Evolutionary conservation across 2,329 filamentous ascomycete species (phyloP).

Genomic region (Colletotrichum lentis): DNA sequence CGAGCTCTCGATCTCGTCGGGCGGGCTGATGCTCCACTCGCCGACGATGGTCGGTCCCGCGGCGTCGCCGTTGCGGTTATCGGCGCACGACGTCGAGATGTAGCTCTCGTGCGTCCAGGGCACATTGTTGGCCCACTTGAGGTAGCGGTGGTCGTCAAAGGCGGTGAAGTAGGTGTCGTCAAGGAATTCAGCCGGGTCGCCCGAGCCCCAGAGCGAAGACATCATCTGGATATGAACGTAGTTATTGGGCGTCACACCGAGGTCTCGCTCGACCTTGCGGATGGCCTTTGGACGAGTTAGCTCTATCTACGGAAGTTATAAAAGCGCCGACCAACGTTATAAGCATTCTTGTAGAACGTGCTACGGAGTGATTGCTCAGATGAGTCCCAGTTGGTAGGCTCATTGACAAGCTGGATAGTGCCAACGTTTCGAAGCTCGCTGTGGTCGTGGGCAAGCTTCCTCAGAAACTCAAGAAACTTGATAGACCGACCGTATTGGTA

Average conservation of each 20-base stretch:
- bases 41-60: slow-evolving; percentile 61
- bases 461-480: slow-evolving; percentile 65
- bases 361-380: slow-evolving; percentile 47
- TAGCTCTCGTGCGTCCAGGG: slow-evolving; percentile 57
- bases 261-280: slow-evolving; percentile 55
- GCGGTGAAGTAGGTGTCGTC: slow-evolving; percentile 54
- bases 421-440: slow-evolving; percentile 62
- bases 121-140: slow-evolving; percentile 60
- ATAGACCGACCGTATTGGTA: slow-evolving; percentile 65
- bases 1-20: slow-evolving; percentile 56
- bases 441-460: slow-evolving; percentile 59
- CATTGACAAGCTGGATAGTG: slow-evolving; percentile 67
- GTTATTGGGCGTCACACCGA: slow-evolving; percentile 53
- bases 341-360: slow-evolving; percentile 58
- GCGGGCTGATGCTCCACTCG: slow-evolving; percentile 65
- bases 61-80: slow-evolving; percentile 52
- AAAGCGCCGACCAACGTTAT: slow-evolving; percentile 29
- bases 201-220: slow-evolving; percentile 63
- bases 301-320: rapidly evolving
- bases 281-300: slow-evolving; percentile 49
- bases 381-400: slow-evolving; percentile 56
- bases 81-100: slow-evolving; percentile 59
- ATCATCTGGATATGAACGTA: slow-evolving; percentile 62
- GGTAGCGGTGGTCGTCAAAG: slow-evolving; percentile 68
- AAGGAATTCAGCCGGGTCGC: slow-evolving; percentile 59